Evolutionary conservation across 768 basidiomycete genomes (phyloP), one percentile per base, ranked within the genome.

Genomic region (Gloeophyllum trabeum): DNA sequence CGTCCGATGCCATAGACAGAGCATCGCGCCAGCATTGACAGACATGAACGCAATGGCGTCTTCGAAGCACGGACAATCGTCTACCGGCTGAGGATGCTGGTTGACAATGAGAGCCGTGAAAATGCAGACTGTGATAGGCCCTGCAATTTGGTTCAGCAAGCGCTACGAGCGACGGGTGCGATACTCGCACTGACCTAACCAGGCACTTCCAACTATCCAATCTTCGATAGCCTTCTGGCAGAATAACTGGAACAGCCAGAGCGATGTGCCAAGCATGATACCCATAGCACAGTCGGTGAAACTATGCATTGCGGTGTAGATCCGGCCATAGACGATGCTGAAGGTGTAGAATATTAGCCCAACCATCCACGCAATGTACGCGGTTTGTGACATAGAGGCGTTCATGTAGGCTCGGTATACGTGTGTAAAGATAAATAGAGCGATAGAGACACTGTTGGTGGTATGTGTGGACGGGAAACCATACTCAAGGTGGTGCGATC

Each of bases 61-160:
- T 55, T 96, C 94, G 60, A 96, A 99, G 61, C 94, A 97, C 2
- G 94, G 94, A 50, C 94, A 97, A 52, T 94, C 90, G 44, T 98
- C 93, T 6, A 94, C 86, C 0, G 94, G 94, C 50, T 93, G 84
- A 0, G 93, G 91, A 54, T 93, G 90, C 46, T 86, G 78, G 54
- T 91, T 82, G n/a, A 93, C 81, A 16, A 84, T 62, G 4, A 86
- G 63, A 12, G 90, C 62, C 43, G 74, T 77, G n/a, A 84, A 46
- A 0, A 79, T 70, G 21, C 82, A 66, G 34, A 79, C 58, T 6
- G 71, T 69, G 26, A 73, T 53, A 5, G 83, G 82, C n/a, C 82
- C 77, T 66, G 50, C 12, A n/a, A n/a, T n/a, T n/a, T n/a, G n/a
- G n/a, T n/a, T n/a, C n/a, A n/a, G n/a, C n/a, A n/a, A n/a, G n/a